phyloP scores from a whole-genome alignment of 2,329 filamentous ascomycete species.

The Fusarium newnesense region DNA sequence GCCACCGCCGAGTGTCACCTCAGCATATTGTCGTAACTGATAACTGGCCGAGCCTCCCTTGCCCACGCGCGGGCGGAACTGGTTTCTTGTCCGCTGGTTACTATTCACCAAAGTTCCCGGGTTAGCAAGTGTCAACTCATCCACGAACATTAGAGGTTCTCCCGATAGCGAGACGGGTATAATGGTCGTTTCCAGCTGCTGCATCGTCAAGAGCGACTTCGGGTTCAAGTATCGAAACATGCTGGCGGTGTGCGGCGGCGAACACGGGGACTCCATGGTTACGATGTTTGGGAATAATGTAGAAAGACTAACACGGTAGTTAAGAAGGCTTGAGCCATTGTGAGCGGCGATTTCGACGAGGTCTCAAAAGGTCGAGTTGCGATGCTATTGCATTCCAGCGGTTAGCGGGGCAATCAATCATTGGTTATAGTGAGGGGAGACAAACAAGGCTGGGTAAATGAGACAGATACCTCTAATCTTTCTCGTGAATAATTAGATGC shows the following conservation, averaged over 20 bases:
- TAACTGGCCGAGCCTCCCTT: conserved; percentile 89
- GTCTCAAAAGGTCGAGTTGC: conserved; percentile 21
- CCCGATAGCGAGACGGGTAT: conserved; percentile 44
- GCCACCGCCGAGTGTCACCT: conserved; percentile 93
- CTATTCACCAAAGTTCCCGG: conserved; percentile 56
- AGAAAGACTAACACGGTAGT: conserved; percentile 54
- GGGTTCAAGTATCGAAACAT: conserved; percentile 50
- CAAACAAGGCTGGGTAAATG: conserved; percentile 26
- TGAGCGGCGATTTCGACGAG: conserved; percentile 26
- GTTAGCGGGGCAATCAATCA: conserved; percentile 54
- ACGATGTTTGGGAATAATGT: neutral
- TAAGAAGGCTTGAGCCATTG: conserved; percentile 54
- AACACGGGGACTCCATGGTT: neutral
- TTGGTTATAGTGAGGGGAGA: conserved; percentile 15
- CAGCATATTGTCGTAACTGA: conserved; percentile 96
- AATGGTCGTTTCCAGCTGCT: conserved; percentile 45
- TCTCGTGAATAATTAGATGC: conserved; percentile 4
- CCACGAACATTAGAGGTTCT: conserved; percentile 15
- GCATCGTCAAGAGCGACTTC: conserved; percentile 48
- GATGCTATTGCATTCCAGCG: conserved; percentile 51
- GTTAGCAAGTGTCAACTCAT: conserved; percentile 47
- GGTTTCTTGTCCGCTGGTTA: conserved; percentile 87
- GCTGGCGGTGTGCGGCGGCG: conserved; percentile 28
- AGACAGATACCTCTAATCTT: conserved; percentile 26
- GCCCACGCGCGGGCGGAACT: conserved; percentile 89